Evolutionary conservation across 2,329 filamentous ascomycete species (phyloP).

Genomic region (Botrytis porri): DNA sequence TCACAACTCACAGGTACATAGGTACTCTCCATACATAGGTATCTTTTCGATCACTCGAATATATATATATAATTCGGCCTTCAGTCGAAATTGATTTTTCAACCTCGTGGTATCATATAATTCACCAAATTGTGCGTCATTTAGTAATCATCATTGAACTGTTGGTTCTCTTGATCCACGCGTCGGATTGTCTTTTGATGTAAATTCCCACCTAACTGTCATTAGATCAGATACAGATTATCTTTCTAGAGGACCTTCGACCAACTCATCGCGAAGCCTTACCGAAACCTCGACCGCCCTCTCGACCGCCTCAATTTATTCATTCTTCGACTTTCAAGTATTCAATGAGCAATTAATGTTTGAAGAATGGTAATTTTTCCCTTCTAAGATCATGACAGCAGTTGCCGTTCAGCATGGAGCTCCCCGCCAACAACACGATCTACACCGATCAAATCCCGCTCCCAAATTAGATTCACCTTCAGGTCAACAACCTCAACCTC

Average conservation of each 20-base stretch:
- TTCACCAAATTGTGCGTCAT: constrained; percentile 9
- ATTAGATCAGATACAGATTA: not conserved
- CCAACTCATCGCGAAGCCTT: not conserved
- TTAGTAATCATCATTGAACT: not conserved
- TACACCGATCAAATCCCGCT: constrained; percentile 34
- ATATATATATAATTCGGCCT: not conserved
- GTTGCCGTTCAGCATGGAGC: constrained; percentile 35
- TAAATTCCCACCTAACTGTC: constrained; percentile 15
- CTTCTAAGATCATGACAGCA: constrained; percentile 36
- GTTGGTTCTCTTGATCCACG: constrained; percentile 1
- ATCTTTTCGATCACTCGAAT: not conserved
- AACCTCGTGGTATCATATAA: not conserved
- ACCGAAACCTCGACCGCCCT: constrained; percentile 17
- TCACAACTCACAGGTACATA: not conserved
- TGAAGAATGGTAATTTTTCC: constrained; percentile 30
- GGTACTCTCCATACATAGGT: not conserved
- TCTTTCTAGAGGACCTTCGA: not conserved
- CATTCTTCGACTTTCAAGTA: not conserved
- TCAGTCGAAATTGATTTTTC: not conserved
- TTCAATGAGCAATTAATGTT: constrained; percentile 27
- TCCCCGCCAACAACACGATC: constrained; percentile 34
- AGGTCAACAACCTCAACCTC: constrained; percentile 32
- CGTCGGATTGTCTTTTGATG: not conserved
- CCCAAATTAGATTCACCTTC: constrained; percentile 29
- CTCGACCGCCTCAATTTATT: constrained; percentile 9